Evolutionary conservation across 176 grass and related monocot species (phyloP), one percentile per base, ranked within the genome.

Genomic region (Echinochloa phyllopogon): DNA sequence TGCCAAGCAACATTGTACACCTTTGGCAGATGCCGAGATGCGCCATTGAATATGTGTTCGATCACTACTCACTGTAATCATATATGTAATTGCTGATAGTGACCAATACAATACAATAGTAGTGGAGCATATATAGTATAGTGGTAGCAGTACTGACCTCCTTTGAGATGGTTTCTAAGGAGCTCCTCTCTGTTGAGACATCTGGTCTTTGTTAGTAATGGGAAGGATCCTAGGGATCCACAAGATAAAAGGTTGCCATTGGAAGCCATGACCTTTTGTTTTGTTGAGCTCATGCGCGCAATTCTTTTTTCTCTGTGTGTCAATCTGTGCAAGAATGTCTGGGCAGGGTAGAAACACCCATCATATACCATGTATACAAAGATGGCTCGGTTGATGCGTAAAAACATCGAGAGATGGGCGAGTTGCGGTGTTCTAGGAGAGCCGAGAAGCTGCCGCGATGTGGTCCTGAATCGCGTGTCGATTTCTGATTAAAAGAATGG

Each of bases 1-100:
- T 51, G 65, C 17, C 78, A 97, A 97, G 94, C 90, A 92, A 97
- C 78, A 59, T 68, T 57, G 25, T 66, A 27, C 83, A 87, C 92
- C 90, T 97, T 97, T 97, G 89, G 94, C 89, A 85, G 86, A 92
- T 87, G 90, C 90, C 90, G 83, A 94, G 83, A 80, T 82, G 88
- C 67, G 74, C 68, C 74, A 79, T 67, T 74, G 65, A 77, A 82
- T 86, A 77, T 44, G 8, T 21, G 12, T 3, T 12, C 37, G 13
- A 15, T n/a, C 71, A 42, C 24, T 23, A 1, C 83, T 65, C 65
- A 65, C 37, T 47, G 69, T 61, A 69, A 42, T 55, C 59, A 40
- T 33, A 40, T 33, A 44, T 43, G 8, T 25, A 65, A 2, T 37
- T 44, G 72, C 47, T 76, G 36, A 50, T 64, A 39, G 48, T 44